These are phyloP conservation scores for Saccharomycopsis synnaedendra DNA, from an alignment of 805 yeast genomes.

Conservation along the genomic window DNA sequence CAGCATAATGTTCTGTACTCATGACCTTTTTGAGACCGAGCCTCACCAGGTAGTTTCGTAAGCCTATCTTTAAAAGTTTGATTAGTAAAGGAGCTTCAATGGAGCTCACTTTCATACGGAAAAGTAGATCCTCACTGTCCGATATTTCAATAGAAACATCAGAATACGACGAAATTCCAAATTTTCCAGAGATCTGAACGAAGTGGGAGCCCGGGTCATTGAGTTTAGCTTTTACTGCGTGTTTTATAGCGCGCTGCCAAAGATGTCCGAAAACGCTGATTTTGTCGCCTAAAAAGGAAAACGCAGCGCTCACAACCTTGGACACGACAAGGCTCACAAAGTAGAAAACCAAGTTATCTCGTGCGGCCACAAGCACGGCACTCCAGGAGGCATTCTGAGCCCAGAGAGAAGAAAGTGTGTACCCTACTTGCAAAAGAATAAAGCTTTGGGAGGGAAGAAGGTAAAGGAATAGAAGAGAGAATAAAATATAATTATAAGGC, in stretches of 20 bases:
- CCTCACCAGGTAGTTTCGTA: background rate
- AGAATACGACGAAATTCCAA: background rate
- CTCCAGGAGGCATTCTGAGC: background rate
- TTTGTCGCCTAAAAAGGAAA: background rate
- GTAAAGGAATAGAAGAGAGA: background rate
- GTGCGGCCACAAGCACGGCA: background rate
- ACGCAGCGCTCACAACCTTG: background rate
- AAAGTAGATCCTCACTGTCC: background rate
- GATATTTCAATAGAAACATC: background rate
- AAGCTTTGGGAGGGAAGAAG: background rate
- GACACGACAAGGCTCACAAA: background rate
- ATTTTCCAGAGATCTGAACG: background rate
- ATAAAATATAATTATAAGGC: background rate
- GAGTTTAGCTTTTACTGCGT: background rate
- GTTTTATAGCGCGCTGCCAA: background rate
- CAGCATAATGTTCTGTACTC: background rate
- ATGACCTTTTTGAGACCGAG: background rate
- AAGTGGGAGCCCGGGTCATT: background rate
- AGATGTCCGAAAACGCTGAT: background rate
- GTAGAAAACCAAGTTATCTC: background rate
- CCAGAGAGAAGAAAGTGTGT: background rate
- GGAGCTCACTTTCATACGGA: background rate
- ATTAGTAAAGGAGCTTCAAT: background rate
- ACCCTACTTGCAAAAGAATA: background rate
- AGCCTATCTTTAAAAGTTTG: background rate